These are phyloP conservation scores for Cyberlindnera americana DNA, from an alignment of 805 yeast genomes.

Conservation along the genomic window DNA sequence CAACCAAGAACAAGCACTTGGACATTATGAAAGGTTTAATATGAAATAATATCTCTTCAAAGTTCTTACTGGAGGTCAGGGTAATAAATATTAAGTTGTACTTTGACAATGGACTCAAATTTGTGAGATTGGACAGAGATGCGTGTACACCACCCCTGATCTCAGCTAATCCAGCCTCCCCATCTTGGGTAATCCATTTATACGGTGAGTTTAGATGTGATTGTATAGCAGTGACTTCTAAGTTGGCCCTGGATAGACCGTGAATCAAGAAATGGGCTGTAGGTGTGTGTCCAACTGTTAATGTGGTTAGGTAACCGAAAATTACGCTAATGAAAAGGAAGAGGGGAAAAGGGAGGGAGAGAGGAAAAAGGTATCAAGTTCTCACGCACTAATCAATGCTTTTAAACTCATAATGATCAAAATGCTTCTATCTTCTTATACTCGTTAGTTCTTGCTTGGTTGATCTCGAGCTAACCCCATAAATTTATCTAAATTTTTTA, in stretches of 20 bases:
- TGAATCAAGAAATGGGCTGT: constrained; percentile 11
- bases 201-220: background rate
- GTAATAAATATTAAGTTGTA: constrained; percentile 16
- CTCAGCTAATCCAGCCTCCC: background rate
- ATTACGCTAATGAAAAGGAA: no score
- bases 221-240: background rate
- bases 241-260: background rate
- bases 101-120: no score
- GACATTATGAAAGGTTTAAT: no score
- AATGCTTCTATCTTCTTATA: no score
- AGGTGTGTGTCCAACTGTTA: constrained; percentile 19
- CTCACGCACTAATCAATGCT: constrained; percentile 10
- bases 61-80: no score
- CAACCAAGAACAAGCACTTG: constrained; percentile 15
- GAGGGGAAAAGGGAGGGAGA: no score
- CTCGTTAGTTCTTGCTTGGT: no score
- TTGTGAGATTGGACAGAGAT: background rate
- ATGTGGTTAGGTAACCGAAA: constrained; percentile 3
- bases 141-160: background rate
- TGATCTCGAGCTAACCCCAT: no score
- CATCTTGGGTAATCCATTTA: background rate
- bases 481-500: no score
- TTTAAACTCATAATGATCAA: no score
- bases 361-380: background rate
- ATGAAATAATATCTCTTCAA: no score